These are phyloP conservation scores for Tylopilus balloui DNA, from an alignment of 768 basidiomycete species.

Conservation along the genomic window DNA sequence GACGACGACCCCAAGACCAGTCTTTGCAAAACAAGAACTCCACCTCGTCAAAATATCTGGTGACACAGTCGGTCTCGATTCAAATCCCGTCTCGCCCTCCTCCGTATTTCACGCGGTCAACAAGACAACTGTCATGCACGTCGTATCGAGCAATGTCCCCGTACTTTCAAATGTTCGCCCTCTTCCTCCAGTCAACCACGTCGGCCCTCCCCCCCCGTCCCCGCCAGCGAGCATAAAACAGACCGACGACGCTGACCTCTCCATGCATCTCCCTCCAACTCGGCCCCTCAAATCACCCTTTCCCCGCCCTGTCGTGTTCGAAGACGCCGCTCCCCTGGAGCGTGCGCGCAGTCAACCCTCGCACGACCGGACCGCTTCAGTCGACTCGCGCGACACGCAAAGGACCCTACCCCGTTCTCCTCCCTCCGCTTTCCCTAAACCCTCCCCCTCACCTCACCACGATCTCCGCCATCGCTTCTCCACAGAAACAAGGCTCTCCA, in stretches of 20 bases:
- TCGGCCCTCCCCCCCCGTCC: conserved; percentile 58
- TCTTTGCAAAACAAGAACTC: conserved; percentile 21
- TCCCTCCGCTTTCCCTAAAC: conserved; percentile 21
- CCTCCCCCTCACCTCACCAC: conserved; percentile 12
- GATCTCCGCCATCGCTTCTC: conserved; percentile 44
- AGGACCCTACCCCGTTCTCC: conserved; percentile 15
- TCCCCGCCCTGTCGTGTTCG: conserved; percentile 28
- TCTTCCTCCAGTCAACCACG: background rate
- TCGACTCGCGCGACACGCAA: conserved; percentile 27
- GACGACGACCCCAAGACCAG: conserved; percentile 36
- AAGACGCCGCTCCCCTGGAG: conserved; percentile 11
- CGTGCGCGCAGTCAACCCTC: conserved; percentile 17
- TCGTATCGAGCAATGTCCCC: conserved; percentile 22
- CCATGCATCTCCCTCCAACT: conserved; percentile 1
- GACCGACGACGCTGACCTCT: conserved; percentile 8
- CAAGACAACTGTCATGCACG: conserved; percentile 33
- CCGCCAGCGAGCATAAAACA: conserved; percentile 41
- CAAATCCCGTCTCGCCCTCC: conserved; percentile 18
- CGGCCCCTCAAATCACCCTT: background rate
- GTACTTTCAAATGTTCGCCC: background rate
- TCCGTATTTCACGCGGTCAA: conserved; percentile 32
- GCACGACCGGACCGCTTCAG: conserved; percentile 28
- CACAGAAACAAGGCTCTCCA: conserved; percentile 45
- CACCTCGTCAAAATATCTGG: conserved; percentile 35
- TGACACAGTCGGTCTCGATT: conserved; percentile 42